phyloP scores from a whole-genome alignment of 352 stramenopile species.

The Globisporangium nodosum region DNA sequence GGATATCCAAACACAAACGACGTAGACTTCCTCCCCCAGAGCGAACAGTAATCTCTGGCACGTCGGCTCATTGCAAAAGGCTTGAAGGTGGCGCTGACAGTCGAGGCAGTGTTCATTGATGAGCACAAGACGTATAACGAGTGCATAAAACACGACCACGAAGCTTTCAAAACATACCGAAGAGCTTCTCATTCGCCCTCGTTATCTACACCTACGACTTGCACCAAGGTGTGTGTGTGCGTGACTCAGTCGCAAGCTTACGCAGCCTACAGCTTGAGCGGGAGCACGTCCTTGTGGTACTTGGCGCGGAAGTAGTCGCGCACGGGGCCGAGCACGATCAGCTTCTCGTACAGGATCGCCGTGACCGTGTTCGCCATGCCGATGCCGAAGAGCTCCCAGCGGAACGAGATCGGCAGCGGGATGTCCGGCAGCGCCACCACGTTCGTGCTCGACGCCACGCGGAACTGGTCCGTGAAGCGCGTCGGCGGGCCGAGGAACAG shows the following conservation, averaged over 20 bases:
- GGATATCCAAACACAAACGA: too few relatives aligned
- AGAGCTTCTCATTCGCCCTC: too few relatives aligned
- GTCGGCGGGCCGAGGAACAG: conserved; percentile 51
- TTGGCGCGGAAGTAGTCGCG: conserved; percentile 58
- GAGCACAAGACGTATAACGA: too few relatives aligned
- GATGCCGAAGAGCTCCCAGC: conserved; percentile 58
- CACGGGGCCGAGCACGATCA: conserved; percentile 60
- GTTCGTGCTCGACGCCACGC: conserved; percentile 68
- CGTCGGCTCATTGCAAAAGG: too few relatives aligned
- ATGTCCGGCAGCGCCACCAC: conserved; percentile 64
- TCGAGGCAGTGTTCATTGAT: too few relatives aligned
- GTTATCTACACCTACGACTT: too few relatives aligned
- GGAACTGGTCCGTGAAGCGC: conserved; percentile 64
- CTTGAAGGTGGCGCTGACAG: too few relatives aligned
- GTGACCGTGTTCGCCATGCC: conserved; percentile 46
- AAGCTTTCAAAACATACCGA: too few relatives aligned
- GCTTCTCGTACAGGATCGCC: conserved; percentile 54
- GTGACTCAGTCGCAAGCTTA: neutral
- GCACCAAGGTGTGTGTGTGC: too few relatives aligned
- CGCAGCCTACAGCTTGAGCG: conserved; percentile 48
- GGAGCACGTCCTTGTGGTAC: conserved; percentile 58
- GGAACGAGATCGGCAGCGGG: conserved; percentile 50
- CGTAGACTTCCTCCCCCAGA: too few relatives aligned
- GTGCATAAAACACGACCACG: too few relatives aligned
- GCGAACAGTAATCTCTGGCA: too few relatives aligned